These are phyloP conservation scores for Yarrowia keelungensis DNA, from an alignment of 805 yeast species.

Conservation along the genomic window DNA sequence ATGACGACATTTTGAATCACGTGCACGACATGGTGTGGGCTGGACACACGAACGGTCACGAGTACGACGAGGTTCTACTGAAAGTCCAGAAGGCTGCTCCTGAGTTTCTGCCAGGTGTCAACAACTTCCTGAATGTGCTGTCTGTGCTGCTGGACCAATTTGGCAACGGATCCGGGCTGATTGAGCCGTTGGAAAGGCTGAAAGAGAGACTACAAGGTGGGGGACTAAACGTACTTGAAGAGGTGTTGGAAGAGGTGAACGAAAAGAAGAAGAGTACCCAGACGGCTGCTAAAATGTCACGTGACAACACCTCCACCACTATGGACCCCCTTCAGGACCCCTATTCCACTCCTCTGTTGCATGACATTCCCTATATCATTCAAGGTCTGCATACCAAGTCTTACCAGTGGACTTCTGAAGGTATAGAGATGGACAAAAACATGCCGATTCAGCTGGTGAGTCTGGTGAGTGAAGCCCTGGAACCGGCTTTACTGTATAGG, in stretches of 20 bases:
- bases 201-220: slow-evolving; percentile 2
- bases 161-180: slow-evolving; percentile 13
- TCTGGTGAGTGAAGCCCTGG: slow-evolving; percentile 51
- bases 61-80: slow-evolving; percentile 24
- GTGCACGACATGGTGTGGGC: slow-evolving; percentile 24
- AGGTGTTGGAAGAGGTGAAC: slow-evolving; percentile 7
- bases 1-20: slow-evolving; percentile 32
- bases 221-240: background rate
- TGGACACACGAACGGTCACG: slow-evolving; percentile 3
- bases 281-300: background rate
- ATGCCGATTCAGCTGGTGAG: slow-evolving; percentile 40
- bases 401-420: slow-evolving; percentile 42
- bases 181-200: slow-evolving; percentile 12
- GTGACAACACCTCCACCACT: slow-evolving; percentile 1
- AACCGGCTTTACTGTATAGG: slow-evolving; percentile 73
- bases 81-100: slow-evolving; percentile 24
- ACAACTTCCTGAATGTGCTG: slow-evolving; percentile 20
- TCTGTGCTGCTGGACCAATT: slow-evolving; percentile 10
- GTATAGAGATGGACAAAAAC: slow-evolving; percentile 13
- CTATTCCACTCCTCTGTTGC: slow-evolving; percentile 30
- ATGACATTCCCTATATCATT: slow-evolving; percentile 48
- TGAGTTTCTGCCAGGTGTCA: slow-evolving; percentile 8
- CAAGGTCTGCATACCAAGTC: slow-evolving; percentile 47
- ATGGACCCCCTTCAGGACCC: slow-evolving; percentile 19
- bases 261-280: background rate